Evolutionary conservation across 352 stramenopile species (phyloP), one percentile per base, ranked within the genome.

Genomic region (Stephanocyclus meneghinianus): DNA sequence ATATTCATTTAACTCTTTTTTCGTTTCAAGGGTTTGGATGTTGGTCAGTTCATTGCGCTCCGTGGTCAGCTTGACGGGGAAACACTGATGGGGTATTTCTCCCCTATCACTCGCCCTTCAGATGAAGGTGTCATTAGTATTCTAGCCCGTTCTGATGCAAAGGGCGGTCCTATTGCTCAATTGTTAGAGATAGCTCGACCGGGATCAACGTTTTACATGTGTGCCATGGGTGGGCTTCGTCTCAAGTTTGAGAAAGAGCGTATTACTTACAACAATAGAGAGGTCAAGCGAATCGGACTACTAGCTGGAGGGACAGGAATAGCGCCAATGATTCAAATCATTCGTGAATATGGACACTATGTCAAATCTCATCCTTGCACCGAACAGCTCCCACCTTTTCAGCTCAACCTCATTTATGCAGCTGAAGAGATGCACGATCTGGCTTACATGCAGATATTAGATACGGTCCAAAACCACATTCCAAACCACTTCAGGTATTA

Each of bases 251-350:
- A 66, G n/a, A 13, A 65, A 42, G 55, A 67, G n/a, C 29, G 68
- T 18, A 83, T 87, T 30, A 55, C 11, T 3, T 85, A 76, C 30
- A 48, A 50, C 26, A 67, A 61, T 18, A 72, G 64, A 18, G 62
- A 78, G 26, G 65, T 87, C 8, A 67, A 74, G 56, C 61, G 71
- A 9, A 78, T 89, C 26, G 80, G 76, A 18, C 53, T 89, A 18
- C 44, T 90, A 18, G 79, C 84, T 0, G 84, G 80, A 40, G 83
- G 82, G 1, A 89, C 81, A 13, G 84, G 84, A 15, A 89, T 89
- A 26, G 79, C 76, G 47, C 84, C 78, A 30, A 90, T 90, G 84
- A 77, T 90, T 42, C 79, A 87, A 44, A 90, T 90, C 47, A 84
- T 90, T 44, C 65, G 78, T 32, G 74, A 66, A 13, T 82, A 82